Evolutionary conservation across 2,329 filamentous ascomycete genomes (phyloP).

Genomic region (Diplocarpon rosae): DNA sequence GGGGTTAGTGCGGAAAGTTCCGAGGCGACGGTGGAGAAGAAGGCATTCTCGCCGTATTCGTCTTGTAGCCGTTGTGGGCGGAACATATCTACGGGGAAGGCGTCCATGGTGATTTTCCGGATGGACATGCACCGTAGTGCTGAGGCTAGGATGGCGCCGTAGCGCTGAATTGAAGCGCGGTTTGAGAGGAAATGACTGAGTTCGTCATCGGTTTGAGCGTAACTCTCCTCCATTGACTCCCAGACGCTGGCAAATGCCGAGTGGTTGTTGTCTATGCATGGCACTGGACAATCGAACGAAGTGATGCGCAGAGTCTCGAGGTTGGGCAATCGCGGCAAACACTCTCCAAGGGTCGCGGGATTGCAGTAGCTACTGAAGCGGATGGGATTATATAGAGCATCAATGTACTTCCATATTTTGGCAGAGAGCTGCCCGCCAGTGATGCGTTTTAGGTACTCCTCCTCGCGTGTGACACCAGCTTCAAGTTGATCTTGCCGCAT

Average conservation of each 20-base stretch:
- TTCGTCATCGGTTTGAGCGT: background rate
- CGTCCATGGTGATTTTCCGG: background rate
- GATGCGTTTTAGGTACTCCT: background rate
- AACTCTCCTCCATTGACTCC: background rate
- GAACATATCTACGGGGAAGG: slow-evolving; percentile 2
- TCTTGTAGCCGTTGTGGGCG: background rate
- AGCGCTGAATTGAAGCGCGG: background rate
- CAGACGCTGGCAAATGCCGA: background rate
- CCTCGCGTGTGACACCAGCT: background rate
- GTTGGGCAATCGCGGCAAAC: background rate
- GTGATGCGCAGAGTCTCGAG: background rate
- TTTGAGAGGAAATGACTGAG: background rate
- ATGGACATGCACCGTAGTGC: background rate
- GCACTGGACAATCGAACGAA: background rate
- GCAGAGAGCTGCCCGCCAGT: background rate
- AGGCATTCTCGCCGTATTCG: background rate
- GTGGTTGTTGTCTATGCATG: background rate
- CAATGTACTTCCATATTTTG: slow-evolving; percentile 1
- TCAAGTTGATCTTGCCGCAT: background rate
- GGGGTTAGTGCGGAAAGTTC: background rate
- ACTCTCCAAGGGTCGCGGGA: background rate
- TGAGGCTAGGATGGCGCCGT: background rate
- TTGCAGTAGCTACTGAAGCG: background rate
- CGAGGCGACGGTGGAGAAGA: background rate
- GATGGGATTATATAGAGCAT: background rate